Base-by-base conservation (phyloP, 108 stramenopile species). In the Skeletonema grethae region DNA sequence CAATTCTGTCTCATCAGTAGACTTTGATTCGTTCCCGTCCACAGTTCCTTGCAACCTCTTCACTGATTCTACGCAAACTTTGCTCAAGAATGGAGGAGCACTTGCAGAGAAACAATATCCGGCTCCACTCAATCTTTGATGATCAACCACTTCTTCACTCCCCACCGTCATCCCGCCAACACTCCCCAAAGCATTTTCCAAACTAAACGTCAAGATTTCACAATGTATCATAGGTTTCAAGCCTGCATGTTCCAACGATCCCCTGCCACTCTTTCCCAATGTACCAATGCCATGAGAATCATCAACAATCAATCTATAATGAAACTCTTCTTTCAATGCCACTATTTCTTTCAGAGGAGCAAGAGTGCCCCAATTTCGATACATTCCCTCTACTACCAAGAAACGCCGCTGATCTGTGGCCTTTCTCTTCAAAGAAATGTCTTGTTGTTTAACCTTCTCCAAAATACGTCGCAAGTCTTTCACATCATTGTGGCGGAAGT, bases 71-170 rank as follows among this genome's bases (percentile, higher is more conserved):
- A 75, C 68, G 22, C 73, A 69, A 15, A 79, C 78, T 56, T 79
- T 79, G 30, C 72, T 73, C 11, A 95, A 85, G 73, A 98, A 99
- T n/a, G 99, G 99, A 9, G 98, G 97, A 34, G 97, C 84, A 59
- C 96, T 92, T 4, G 98, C 99, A 67, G 95, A 97, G 84, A 96
- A 99, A 84, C 96, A 97, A 77, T 99, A 99, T 46, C 99, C 99
- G 2, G 98, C 98, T 45, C 97, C 99, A 41, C 91, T 94, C 20
- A 98, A 76, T 11, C 98, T 88, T 75, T 99, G 98, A 83, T 99
- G 98, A 84, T 98, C 97, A 12, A 97, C 96, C 20, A 99, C 97
- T 73, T 99, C 98, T 56, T 93, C 88, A 65, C 85, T 91, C 18
- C 99, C 99, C 32, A 98, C 88, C 29, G 97, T 97, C 38, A 99